Conservation (phyloP, 345 rosid species). For the Cardamine occulta region DNA sequence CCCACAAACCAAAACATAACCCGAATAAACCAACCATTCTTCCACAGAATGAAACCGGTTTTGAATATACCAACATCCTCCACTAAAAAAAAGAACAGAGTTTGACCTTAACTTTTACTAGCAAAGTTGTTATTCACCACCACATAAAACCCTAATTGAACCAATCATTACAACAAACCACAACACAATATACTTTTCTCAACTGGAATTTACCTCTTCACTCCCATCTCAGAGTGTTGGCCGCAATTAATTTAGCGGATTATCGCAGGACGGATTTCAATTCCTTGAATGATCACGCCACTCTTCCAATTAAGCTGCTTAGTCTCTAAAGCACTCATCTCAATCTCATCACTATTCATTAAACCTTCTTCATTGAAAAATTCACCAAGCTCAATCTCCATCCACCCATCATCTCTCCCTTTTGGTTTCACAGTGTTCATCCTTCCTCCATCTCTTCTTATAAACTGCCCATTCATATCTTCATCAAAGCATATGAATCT, state of each 20-base stretch:
- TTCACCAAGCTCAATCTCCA: conserved; percentile 20
- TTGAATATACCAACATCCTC: neutral
- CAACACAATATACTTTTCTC: neutral
- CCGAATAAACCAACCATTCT: neutral
- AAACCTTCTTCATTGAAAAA: conserved; percentile 4
- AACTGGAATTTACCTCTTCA: neutral
- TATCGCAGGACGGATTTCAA: conserved; percentile 2
- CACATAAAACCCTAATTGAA: neutral
- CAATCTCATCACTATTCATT: conserved; percentile 1
- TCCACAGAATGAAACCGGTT: neutral
- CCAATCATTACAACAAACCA: conserved; percentile 1
- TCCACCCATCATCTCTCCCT: conserved; percentile 24
- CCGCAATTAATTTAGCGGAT: neutral
- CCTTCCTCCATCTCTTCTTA: neutral
- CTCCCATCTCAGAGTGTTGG: neutral
- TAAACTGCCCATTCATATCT: neutral
- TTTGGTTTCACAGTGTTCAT: neutral
- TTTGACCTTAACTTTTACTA: neutral
- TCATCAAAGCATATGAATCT: conserved; percentile 22
- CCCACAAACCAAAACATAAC: neutral
- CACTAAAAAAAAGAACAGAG: neutral
- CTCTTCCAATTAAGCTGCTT: neutral
- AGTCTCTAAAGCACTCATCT: conserved; percentile 18
- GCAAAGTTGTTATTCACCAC: neutral
- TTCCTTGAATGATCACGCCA: conserved; percentile 23